phyloP scores from a whole-genome alignment of 176 grass and related monocot genomes.

The Lolium multiflorum region DNA sequence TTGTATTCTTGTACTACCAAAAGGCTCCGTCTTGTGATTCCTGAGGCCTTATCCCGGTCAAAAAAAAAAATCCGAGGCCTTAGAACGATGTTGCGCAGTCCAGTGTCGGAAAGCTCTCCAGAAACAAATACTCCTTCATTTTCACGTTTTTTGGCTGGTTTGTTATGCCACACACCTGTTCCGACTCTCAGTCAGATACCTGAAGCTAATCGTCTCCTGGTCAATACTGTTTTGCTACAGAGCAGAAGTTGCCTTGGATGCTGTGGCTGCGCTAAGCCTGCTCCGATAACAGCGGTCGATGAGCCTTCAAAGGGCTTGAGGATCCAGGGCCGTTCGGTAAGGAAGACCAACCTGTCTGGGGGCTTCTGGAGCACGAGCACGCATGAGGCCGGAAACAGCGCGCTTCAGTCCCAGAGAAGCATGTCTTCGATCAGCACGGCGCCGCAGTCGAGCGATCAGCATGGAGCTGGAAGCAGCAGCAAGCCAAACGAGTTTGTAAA shows the following conservation, averaged over 20 bases:
- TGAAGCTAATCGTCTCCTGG: constrained; percentile 61
- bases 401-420: constrained; percentile 82
- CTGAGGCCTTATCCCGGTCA: not conserved
- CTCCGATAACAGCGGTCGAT: constrained; percentile 76
- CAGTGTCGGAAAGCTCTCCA: not conserved
- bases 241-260: constrained; percentile 99
- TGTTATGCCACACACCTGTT: not conserved
- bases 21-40: not conserved
- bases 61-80: not conserved
- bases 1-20: not conserved
- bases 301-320: constrained; percentile 88
- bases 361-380: constrained; percentile 88
- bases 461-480: constrained; percentile 66
- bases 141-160: constrained; percentile 15
- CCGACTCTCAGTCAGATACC: not conserved
- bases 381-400: constrained; percentile 79
- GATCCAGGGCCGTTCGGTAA: constrained; percentile 71
- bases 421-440: constrained; percentile 85
- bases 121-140: not conserved
- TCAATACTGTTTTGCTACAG: constrained; percentile 86
- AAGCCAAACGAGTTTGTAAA: constrained; percentile 72
- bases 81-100: not conserved
- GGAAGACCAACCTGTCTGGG: constrained; percentile 62
- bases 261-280: constrained; percentile 75
- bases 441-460: constrained; percentile 55